A percentile compares a stretch with the other conserved stretches of the same genome.
These are phyloP conservation scores for Artomyces pyxidatus DNA, from an alignment of 768 basidiomycete genomes.

Conservation along the genomic window DNA sequence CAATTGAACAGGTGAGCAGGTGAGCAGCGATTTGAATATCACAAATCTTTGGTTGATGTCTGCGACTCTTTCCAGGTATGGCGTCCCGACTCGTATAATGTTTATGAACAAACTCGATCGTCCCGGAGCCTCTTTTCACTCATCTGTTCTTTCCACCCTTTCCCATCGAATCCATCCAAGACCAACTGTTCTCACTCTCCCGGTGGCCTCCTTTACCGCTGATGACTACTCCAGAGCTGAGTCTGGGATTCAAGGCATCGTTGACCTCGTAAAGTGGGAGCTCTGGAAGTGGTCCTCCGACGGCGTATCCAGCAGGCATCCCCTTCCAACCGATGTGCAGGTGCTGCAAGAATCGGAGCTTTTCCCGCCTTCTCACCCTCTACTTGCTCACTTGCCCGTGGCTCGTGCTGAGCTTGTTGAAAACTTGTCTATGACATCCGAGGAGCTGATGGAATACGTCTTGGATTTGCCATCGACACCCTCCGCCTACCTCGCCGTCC, in stretches of 20 bases:
- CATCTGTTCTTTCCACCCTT: constrained; percentile 65
- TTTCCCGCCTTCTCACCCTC: constrained; percentile 55
- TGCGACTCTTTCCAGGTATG: constrained; percentile 50
- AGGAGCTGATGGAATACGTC: constrained; percentile 69
- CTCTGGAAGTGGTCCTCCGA: constrained; percentile 65
- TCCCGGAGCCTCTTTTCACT: constrained; percentile 71
- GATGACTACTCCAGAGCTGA: constrained; percentile 62
- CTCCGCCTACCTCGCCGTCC: constrained; percentile 58
- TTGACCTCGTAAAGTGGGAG: constrained; percentile 80
- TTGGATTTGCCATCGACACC: constrained; percentile 48
- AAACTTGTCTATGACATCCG: constrained; percentile 72
- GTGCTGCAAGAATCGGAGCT: constrained; percentile 33
- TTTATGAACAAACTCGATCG: constrained; percentile 88
- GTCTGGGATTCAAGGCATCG: constrained; percentile 77
- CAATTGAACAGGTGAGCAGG: constrained; percentile 72
- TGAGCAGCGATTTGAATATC: constrained; percentile 8
- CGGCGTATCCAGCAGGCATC: constrained; percentile 31
- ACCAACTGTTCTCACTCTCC: constrained; percentile 62
- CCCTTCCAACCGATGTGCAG: constrained; percentile 45
- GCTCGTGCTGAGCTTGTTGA: constrained; percentile 71
- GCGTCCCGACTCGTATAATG: constrained; percentile 68
- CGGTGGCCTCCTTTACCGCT: constrained; percentile 69
- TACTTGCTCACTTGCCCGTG: constrained; percentile 53
- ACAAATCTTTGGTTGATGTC: neutral
- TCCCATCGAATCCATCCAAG: constrained; percentile 69